Conservation (phyloP, 768 basidiomycete species). For the Kwoniella europaea region DNA sequence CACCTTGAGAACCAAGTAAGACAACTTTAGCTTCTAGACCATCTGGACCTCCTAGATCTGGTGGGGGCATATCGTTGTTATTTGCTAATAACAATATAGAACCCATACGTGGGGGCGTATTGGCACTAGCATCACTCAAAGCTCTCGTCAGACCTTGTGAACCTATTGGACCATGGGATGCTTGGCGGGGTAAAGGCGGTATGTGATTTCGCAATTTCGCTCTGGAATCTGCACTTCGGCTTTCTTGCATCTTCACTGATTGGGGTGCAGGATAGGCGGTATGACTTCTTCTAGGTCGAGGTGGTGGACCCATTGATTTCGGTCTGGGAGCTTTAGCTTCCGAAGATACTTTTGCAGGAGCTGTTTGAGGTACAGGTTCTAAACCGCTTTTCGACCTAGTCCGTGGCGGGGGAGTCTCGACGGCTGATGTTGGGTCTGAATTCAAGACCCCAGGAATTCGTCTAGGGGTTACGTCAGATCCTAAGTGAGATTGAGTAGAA, state of each 20-base stretch:
- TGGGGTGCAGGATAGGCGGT: slow-evolving; percentile 27
- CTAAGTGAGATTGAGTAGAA: background rate
- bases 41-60: slow-evolving; percentile 47
- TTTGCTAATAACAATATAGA: background rate
- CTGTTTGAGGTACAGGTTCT: slow-evolving; percentile 7
- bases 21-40: slow-evolving; percentile 56
- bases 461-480: slow-evolving; percentile 13
- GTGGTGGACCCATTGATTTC: slow-evolving; percentile 34
- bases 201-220: slow-evolving; percentile 20
- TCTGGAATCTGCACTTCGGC: slow-evolving; percentile 34
- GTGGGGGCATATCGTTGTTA: slow-evolving; percentile 18
- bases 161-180: slow-evolving; percentile 13
- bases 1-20: slow-evolving; percentile 52
- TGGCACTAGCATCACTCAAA: slow-evolving; percentile 19
- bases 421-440: background rate
- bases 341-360: slow-evolving; percentile 11
- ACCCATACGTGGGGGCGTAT: slow-evolving; percentile 21
- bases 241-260: slow-evolving; percentile 39
- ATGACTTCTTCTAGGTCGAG: slow-evolving; percentile 35
- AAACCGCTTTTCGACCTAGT: slow-evolving; percentile 5
- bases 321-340: slow-evolving; percentile 19
- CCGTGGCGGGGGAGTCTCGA: slow-evolving; percentile 8
- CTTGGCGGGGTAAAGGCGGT: slow-evolving; percentile 13
- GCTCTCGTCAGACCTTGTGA: slow-evolving; percentile 25
- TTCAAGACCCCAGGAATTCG: slow-evolving; percentile 21